A percentile compares a stretch with the other conserved stretches of the same genome.
phyloP scores from a whole-genome alignment of 805 yeast genomes.

The Hanseniaspora guilliermondii region DNA sequence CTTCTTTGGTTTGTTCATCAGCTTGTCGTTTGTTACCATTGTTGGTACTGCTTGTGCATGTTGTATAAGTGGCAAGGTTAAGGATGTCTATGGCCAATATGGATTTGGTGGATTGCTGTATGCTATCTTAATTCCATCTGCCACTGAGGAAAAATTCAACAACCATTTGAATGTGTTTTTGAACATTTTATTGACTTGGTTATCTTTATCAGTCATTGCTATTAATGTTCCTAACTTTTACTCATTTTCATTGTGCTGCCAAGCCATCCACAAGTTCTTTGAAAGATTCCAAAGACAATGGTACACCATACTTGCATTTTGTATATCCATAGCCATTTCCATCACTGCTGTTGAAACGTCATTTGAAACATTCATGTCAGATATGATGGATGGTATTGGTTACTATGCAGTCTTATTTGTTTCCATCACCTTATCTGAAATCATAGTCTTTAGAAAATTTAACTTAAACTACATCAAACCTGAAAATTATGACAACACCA shows the following conservation, averaged over 20 bases:
- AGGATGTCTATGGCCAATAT: constrained; percentile 40
- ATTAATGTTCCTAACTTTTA: constrained; percentile 91
- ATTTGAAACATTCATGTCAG: constrained; percentile 48
- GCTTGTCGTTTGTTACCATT: constrained; percentile 59
- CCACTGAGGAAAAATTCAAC: constrained; percentile 25
- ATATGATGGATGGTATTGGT: constrained; percentile 84
- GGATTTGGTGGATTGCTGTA: constrained; percentile 75
- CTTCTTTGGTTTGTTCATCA: constrained; percentile 49
- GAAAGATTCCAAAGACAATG: constrained; percentile 64
- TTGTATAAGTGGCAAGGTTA: constrained; percentile 18
- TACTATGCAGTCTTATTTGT: constrained; percentile 83
- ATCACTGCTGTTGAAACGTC: constrained; percentile 73
- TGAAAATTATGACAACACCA: constrained; percentile 45
- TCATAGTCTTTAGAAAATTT: constrained; percentile 62
- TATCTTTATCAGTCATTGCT: constrained; percentile 77
- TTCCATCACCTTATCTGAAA: constrained; percentile 67
- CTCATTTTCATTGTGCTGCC: constrained; percentile 77
- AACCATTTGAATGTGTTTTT: constrained; percentile 80
- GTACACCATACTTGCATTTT: constrained; percentile 72
- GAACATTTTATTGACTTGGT: constrained; percentile 71
- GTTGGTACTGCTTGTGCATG: constrained; percentile 67
- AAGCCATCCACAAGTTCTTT: constrained; percentile 67
- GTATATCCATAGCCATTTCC: constrained; percentile 67
- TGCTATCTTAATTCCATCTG: constrained; percentile 46
- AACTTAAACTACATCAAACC: constrained; percentile 45